These are phyloP conservation scores for Polyporus tsugae DNA, from an alignment of 1,284 basidiomycete genomes.

Conservation along the genomic window DNA sequence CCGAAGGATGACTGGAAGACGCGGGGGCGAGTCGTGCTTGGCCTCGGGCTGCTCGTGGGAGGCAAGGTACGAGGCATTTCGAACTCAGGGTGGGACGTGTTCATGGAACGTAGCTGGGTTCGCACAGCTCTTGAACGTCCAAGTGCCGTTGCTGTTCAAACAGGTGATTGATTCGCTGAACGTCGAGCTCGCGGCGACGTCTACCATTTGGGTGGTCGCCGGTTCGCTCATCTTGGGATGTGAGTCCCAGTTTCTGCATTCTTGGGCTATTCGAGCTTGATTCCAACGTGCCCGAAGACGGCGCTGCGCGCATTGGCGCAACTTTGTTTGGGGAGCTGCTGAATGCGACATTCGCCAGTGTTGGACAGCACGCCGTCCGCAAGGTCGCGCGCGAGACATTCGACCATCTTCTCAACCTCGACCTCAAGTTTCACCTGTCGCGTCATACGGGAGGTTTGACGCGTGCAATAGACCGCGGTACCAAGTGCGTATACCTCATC, in stretches of 20 bases:
- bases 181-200: constrained; percentile 78
- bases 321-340: constrained; percentile 92
- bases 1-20: constrained; percentile 81
- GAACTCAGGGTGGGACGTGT: not conserved
- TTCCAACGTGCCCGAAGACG: constrained; percentile 62
- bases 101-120: not conserved
- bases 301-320: constrained; percentile 89
- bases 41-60: constrained; percentile 82
- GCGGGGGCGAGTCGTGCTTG: constrained; percentile 82
- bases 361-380: constrained; percentile 94
- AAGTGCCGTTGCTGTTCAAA: constrained; percentile 98
- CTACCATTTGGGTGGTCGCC: constrained; percentile 91
- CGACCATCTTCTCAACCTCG: constrained; percentile 89
- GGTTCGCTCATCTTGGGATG: constrained; percentile 93
- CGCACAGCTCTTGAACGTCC: constrained; percentile 83
- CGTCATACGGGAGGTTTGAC: constrained; percentile 97
- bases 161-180: constrained; percentile 90
- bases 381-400: constrained; percentile 95
- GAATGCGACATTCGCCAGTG: constrained; percentile 96
- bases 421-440: constrained; percentile 93
- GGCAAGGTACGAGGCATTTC: constrained; percentile 75
- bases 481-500: constrained; percentile 70
- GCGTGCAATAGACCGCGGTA: constrained; percentile 95
- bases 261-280: not conserved
- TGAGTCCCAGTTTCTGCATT: constrained; percentile 52